Evolutionary conservation across 257 asterid genomes (phyloP).

Genomic region (Penstemon newberryi): DNA sequence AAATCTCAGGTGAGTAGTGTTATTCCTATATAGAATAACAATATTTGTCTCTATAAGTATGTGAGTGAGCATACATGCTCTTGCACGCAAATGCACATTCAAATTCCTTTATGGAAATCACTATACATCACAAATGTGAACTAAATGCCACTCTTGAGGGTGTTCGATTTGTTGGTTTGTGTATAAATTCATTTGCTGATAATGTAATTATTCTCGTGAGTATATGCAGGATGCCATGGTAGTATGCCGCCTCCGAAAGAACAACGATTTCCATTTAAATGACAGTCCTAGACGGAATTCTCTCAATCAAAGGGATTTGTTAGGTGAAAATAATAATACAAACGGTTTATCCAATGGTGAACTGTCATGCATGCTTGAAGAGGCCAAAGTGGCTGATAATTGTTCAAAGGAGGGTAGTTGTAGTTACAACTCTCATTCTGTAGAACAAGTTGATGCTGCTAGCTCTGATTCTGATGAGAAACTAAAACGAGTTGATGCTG

Average conservation of each 20-base stretch:
- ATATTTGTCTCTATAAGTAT: too few species aligned
- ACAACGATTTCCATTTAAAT: slow-evolving; percentile 57
- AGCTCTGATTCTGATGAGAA: slow-evolving; percentile 41
- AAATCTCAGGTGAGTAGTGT: slow-evolving; percentile 52
- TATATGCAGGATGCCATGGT: slow-evolving; percentile 64
- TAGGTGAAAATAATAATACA: slow-evolving; percentile 23
- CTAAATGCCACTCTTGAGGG: too few species aligned
- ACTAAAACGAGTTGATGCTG: slow-evolving; percentile 41
- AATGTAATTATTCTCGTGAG: too few species aligned
- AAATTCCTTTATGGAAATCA: too few species aligned
- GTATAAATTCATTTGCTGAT: too few species aligned
- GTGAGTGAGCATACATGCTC: too few species aligned
- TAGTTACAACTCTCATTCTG: slow-evolving; percentile 56
- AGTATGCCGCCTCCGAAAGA: slow-evolving; percentile 79
- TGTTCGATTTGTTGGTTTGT: too few species aligned
- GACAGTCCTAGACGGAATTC: slow-evolving; percentile 33
- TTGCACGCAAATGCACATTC: too few species aligned
- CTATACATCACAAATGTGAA: too few species aligned
- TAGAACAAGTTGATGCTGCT: slow-evolving; percentile 48
- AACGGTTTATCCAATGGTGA: slow-evolving; percentile 40
- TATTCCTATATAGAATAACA: too few species aligned
- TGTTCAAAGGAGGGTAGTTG: slow-evolving; percentile 57
- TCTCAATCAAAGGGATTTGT: not conserved
- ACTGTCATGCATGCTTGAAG: slow-evolving; percentile 34
- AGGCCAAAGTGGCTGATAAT: slow-evolving; percentile 34